phyloP scores from a whole-genome alignment of 129 eudicot species.

The Pseudognaphalium luteoalbum region DNA sequence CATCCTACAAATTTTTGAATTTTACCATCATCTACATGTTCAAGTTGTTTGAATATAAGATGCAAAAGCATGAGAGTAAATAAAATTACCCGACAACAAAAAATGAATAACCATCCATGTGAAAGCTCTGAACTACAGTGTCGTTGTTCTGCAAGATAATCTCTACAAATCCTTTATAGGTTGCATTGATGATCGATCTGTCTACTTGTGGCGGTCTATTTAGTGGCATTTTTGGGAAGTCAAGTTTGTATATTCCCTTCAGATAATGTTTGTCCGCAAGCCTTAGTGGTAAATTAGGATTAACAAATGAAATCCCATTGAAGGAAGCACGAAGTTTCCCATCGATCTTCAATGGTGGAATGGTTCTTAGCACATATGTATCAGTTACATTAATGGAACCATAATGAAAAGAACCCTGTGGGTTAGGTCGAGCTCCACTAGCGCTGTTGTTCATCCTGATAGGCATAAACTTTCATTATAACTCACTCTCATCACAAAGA shows the following conservation, averaged over 20 bases:
- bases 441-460: conserved; percentile 80
- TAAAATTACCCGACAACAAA: conserved; percentile 81
- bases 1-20: conserved; percentile 48
- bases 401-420: conserved; percentile 92
- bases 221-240: conserved; percentile 70
- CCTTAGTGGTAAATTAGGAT: conserved; percentile 76
- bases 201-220: conserved; percentile 49
- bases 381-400: conserved; percentile 80
- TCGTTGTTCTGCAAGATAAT: conserved; percentile 81
- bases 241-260: conserved; percentile 77
- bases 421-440: conserved; percentile 98
- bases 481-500: conserved; percentile 6
- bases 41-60: not conserved
- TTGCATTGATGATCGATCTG: conserved; percentile 69
- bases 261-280: conserved; percentile 73
- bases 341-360: conserved; percentile 56
- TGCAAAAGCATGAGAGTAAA: not conserved
- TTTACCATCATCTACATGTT: not conserved
- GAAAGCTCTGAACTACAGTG: conserved; percentile 76
- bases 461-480: not conserved
- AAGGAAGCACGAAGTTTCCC: conserved; percentile 70
- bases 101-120: conserved; percentile 88
- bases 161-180: conserved; percentile 84
- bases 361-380: conserved; percentile 48
- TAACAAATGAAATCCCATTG: conserved; percentile 83